phyloP scores from a whole-genome alignment of 2,329 filamentous ascomycete species.

The Curvularia lunata region DNA sequence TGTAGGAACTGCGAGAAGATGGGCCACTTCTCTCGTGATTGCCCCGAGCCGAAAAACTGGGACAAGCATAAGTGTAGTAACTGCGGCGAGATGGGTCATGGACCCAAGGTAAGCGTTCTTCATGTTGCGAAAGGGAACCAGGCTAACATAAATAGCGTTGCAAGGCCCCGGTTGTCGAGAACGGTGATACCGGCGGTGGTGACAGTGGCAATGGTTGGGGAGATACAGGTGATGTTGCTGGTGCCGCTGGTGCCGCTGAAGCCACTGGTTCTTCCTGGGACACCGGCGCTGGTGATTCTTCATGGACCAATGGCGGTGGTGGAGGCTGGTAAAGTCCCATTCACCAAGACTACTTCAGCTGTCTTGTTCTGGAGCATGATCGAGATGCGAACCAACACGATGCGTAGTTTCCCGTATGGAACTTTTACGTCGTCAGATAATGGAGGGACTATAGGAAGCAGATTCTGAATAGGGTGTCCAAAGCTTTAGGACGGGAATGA shows the following conservation, averaged over 20 bases:
- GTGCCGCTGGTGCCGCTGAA: not conserved
- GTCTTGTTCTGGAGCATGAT: not conserved
- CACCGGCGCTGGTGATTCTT: conserved; percentile 13
- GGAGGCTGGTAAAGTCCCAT: not conserved
- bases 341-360: not conserved
- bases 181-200: conserved; percentile 16
- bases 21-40: conserved; percentile 65
- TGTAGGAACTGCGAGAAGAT: conserved; percentile 70
- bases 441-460: not conserved
- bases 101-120: conserved; percentile 32
- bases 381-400: not conserved
- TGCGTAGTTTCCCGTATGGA: not conserved
- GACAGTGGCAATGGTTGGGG: conserved; percentile 22
- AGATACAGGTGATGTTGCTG: conserved; percentile 19
- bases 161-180: conserved; percentile 36
- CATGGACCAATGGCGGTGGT: conserved; percentile 19
- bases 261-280: conserved; percentile 19
- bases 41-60: conserved; percentile 63
- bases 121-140: not conserved
- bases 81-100: conserved; percentile 52
- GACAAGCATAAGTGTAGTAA: conserved; percentile 56
- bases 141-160: conserved; percentile 39
- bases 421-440: not conserved
- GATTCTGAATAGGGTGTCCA: not conserved
- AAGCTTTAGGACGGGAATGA: not conserved